Conservation (phyloP, 768 basidiomycete species). For the Calocybe gangraenosa region DNA sequence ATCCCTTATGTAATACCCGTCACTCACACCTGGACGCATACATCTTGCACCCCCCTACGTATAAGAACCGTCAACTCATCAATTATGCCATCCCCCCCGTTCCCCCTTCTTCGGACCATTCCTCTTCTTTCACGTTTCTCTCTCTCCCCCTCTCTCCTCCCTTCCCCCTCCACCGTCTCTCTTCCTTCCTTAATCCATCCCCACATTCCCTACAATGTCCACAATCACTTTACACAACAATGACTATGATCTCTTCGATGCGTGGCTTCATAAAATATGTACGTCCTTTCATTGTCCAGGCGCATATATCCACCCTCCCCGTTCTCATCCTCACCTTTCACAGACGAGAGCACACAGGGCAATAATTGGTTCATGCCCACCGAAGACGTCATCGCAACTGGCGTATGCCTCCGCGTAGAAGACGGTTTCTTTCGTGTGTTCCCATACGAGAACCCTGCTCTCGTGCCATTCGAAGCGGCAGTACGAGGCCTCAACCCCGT, state of each 20-base stretch:
- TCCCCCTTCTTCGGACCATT: neutral
- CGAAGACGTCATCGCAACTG: conserved; percentile 65
- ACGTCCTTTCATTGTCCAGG: conserved; percentile 9
- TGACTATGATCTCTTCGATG: conserved; percentile 79
- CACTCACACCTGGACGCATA: neutral
- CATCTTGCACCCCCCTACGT: too few species aligned
- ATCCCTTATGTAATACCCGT: too few species aligned
- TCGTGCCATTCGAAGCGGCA: conserved; percentile 77
- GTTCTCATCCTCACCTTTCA: conserved; percentile 14
- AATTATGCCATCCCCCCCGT: neutral
- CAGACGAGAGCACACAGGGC: conserved; percentile 54
- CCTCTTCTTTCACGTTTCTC: neutral
- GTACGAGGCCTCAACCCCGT: conserved; percentile 76
- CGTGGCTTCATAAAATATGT: conserved; percentile 74
- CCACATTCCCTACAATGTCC: conserved; percentile 14
- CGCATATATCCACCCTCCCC: neutral
- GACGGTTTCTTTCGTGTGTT: conserved; percentile 71
- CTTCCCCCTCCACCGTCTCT: conserved; percentile 6
- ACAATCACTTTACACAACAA: conserved; percentile 46
- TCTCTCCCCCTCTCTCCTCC: neutral
- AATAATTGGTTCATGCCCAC: conserved; percentile 83
- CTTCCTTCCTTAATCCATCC: conserved; percentile 1
- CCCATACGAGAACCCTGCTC: conserved; percentile 72
- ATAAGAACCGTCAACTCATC: conserved; percentile 1
- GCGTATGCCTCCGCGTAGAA: conserved; percentile 68